These are phyloP conservation scores for Powellomyces hirtus DNA, from an alignment of 192 early-diverging fungal genomes.

Conservation along the genomic window DNA sequence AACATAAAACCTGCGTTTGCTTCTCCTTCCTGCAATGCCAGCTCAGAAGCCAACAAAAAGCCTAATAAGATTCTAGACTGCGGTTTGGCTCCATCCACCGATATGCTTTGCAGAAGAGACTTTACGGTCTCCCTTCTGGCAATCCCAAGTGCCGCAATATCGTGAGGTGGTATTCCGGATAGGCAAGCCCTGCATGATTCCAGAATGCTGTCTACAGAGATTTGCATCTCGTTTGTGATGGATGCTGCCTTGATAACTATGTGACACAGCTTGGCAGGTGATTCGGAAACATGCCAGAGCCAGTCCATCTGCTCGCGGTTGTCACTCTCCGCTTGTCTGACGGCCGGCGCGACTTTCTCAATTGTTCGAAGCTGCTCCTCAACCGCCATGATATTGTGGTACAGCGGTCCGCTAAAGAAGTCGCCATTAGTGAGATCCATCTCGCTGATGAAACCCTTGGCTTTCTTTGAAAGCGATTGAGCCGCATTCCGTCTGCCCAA, in stretches of 20 bases:
- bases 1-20: background rate
- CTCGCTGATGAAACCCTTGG: background rate
- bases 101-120: background rate
- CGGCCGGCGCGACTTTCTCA: background rate
- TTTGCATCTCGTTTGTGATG: background rate
- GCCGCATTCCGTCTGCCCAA: background rate
- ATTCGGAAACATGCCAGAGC: constrained; percentile 14
- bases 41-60: background rate
- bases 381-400: constrained; percentile 16
- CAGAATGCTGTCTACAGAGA: constrained; percentile 1
- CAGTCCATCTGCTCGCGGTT: background rate
- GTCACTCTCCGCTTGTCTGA: background rate
- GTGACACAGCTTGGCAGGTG: background rate
- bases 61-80: constrained; percentile 1
- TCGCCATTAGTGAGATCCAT: constrained; percentile 17
- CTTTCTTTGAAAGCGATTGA: background rate
- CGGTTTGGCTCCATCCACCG: background rate
- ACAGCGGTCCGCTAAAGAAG: constrained; percentile 27
- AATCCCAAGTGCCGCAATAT: background rate
- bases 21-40: background rate
- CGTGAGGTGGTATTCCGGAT: background rate
- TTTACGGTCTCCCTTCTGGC: constrained; percentile 16
- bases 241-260: background rate
- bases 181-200: constrained; percentile 2
- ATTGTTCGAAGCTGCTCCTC: constrained; percentile 3